These are phyloP conservation scores for Knoxdaviesia proteae DNA, from an alignment of 2,329 filamentous ascomycete genomes.

Conservation along the genomic window DNA sequence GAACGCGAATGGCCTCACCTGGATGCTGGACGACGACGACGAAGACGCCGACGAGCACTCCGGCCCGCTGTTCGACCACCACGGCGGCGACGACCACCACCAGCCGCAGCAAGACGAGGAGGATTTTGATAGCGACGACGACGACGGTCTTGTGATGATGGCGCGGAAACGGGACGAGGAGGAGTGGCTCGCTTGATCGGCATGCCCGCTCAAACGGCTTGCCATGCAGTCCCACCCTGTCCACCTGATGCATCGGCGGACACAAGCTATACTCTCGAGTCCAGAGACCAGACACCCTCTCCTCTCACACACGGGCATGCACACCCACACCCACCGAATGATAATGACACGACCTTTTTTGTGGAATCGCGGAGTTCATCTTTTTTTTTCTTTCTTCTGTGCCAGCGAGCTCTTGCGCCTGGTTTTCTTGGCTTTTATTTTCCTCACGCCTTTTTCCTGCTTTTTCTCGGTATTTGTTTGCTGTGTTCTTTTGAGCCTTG, in stretches of 20 bases:
- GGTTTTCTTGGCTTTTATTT: not conserved
- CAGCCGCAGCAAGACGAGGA: conserved; percentile 18
- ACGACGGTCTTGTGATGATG: conserved; percentile 37
- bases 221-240: too few species aligned
- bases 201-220: too few species aligned
- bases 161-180: conserved; percentile 35
- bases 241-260: too few species aligned
- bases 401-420: too few species aligned
- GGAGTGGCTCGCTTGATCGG: conserved; percentile 31
- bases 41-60: conserved; percentile 6
- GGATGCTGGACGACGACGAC: conserved; percentile 52
- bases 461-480: not conserved
- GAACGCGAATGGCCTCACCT: conserved; percentile 76
- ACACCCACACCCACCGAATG: too few species aligned
- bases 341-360: too few species aligned
- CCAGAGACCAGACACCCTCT: too few species aligned
- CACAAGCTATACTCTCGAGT: too few species aligned
- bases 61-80: conserved; percentile 15
- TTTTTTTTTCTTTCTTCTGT: conserved; percentile 1
- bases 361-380: not conserved
- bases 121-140: conserved; percentile 24
- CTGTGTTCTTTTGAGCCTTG: not conserved
- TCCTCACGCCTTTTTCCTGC: not conserved
- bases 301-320: too few species aligned
- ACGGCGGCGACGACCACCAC: conserved; percentile 17